A percentile compares a stretch with the other conserved stretches of the same genome.
phyloP scores from a whole-genome alignment of 495 filamentous ascomycete genomes.

The Penicillium egyptiacum region DNA sequence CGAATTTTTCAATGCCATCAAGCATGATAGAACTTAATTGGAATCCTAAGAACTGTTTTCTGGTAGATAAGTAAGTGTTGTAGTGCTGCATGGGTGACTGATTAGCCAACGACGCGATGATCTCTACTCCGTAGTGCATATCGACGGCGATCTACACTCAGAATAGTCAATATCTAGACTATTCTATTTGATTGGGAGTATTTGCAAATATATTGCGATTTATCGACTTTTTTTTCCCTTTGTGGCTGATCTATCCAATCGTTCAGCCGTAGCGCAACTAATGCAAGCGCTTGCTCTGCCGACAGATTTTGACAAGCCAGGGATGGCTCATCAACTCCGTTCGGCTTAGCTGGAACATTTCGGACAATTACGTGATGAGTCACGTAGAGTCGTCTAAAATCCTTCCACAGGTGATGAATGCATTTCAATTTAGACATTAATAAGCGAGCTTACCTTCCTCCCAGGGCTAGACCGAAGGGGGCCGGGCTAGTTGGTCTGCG shows the following conservation, averaged over 20 bases:
- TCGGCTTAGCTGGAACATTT: background rate
- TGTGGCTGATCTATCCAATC: background rate
- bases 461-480: background rate
- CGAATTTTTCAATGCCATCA: constrained; percentile 13
- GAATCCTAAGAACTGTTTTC: background rate
- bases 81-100: background rate
- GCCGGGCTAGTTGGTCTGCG: background rate
- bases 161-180: background rate
- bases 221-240: background rate
- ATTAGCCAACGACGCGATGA: background rate
- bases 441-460: background rate
- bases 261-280: background rate
- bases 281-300: background rate
- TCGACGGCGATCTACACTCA: background rate
- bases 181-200: background rate
- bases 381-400: background rate
- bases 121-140: background rate
- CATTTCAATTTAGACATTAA: background rate
- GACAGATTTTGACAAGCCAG: background rate
- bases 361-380: background rate
- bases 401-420: background rate
- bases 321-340: background rate
- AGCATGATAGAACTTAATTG: constrained; percentile 8
- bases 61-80: background rate
- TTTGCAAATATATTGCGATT: background rate